Evolutionary conservation across 2,329 filamentous ascomycete genomes (phyloP).

Genomic region (Claviceps sp.): DNA sequence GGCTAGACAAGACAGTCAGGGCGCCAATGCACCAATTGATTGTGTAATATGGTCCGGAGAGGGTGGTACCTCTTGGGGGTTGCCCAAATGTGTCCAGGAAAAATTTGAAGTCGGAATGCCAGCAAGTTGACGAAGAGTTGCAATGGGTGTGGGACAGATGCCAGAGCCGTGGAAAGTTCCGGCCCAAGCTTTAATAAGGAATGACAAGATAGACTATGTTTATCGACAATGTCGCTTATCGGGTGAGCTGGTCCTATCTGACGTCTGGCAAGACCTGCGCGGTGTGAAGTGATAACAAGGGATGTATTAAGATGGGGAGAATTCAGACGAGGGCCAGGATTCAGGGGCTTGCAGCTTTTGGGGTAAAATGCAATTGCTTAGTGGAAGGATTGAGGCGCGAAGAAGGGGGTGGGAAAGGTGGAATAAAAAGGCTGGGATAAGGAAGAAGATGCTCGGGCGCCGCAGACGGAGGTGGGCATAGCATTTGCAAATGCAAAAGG

Average conservation of each 20-base stretch:
- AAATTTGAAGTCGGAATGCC: not conserved
- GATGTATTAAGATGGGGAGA: not conserved
- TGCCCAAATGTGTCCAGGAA: not conserved
- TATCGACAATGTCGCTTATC: not conserved
- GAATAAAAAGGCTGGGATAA: not conserved
- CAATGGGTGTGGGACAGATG: not conserved
- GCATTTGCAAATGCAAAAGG: not conserved
- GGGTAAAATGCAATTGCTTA: not conserved
- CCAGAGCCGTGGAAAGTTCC: not conserved
- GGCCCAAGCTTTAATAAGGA: not conserved
- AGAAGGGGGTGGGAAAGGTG: not conserved
- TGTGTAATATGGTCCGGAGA: not conserved
- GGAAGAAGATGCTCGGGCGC: not conserved
- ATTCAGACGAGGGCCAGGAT: conserved; percentile 1
- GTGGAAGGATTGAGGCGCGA: not conserved
- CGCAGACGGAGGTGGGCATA: not conserved
- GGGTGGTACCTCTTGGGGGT: not conserved
- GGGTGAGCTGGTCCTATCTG: not conserved
- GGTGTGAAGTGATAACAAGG: not conserved
- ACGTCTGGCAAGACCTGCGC: not conserved
- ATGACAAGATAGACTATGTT: not conserved
- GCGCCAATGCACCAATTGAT: not conserved
- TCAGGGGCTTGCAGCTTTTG: conserved; percentile 1
- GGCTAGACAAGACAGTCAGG: not conserved
- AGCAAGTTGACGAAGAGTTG: not conserved